Base-by-base conservation (phyloP, 306 rosid genomes). In the Inga laurina region DNA sequence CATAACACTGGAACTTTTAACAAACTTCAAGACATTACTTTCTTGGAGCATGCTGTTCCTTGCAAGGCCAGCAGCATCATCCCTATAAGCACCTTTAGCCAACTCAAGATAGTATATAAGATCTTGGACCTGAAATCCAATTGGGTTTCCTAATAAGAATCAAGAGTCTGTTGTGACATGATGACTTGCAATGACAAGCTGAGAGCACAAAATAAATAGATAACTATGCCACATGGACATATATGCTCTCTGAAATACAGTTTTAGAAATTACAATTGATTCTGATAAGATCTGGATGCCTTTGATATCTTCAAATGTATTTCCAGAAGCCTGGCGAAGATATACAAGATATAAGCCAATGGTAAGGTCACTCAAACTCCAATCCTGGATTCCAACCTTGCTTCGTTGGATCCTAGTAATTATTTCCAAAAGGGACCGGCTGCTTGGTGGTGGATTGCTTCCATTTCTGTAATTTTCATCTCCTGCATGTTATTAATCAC, bases 321-420 rank as follows among this genome's bases (percentile, higher is more conserved):
- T 85, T 30, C 87, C 75, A 65, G 98, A 90, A 22, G 97, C 94
- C 88, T 94, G 99, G 73, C 94, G 94, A 77, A 97, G 98, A 88
- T 97, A 97, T 34, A 97, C 85, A 83, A 97, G 93, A 87, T 89
- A 97, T 79, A 94, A 82, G 79, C 97, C 99, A 79, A 94, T 66
- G 2, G 99, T 94, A 78, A 97, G 98, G 86, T 94, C 98, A 78
- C 97, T 91, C 92, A 97, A 90, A 81, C 93, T 97, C 98, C 98
- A 97, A 88, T 91, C 99, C 74, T 89, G 91, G 72, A 97, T 89
- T 67, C 98, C 98, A 75, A 86, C 88, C 89, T 94, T 94, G 88
- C 93, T 92, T 79, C 86, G 90, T 84, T 94, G 93, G 79, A 94
- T 94, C 87, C 85, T 86, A 46, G 94, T 85, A 79, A 94, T 85